A percentile compares a stretch with the other conserved stretches of the same genome.
phyloP scores from a whole-genome alignment of 805 yeast genomes.

The Sugiyamaella lignohabitans region DNA sequence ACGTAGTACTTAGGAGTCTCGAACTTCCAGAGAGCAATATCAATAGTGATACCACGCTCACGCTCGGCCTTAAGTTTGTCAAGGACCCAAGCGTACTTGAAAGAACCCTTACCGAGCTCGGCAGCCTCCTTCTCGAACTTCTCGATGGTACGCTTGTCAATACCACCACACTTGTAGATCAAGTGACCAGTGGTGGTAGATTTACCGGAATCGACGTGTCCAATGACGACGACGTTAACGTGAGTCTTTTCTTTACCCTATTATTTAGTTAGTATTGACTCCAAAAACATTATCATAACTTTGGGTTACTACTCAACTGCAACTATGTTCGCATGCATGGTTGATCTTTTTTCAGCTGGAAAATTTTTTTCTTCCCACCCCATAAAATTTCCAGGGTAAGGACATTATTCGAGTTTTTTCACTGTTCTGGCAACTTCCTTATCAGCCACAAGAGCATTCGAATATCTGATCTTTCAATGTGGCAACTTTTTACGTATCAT shows the following conservation, averaged over 20 bases:
- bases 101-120: slow-evolving; percentile 94
- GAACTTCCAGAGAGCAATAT: slow-evolving; percentile 88
- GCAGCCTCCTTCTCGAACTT: slow-evolving; percentile 98
- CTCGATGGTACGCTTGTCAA: slow-evolving; percentile 97
- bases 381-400: too few relatives aligned
- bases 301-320: not conserved
- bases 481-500: too few relatives aligned
- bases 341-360: not conserved
- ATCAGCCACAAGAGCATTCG: too few relatives aligned
- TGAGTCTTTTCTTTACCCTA: slow-evolving; percentile 94
- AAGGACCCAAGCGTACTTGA: slow-evolving; percentile 97
- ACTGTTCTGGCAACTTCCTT: too few relatives aligned
- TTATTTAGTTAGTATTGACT: slow-evolving; percentile 2
- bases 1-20: slow-evolving; percentile 85
- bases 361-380: too few relatives aligned
- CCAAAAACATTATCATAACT: not conserved
- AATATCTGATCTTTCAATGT: too few relatives aligned
- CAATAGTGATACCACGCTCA: slow-evolving; percentile 95
- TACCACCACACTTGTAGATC: slow-evolving; percentile 98
- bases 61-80: slow-evolving; percentile 95
- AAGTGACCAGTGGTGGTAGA: slow-evolving; percentile 99
- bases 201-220: slow-evolving; percentile 99
- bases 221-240: slow-evolving; percentile 99
- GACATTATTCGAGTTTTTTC: too few relatives aligned
- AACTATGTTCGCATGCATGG: not conserved